Evolutionary conservation across 805 yeast genomes (phyloP).

Genomic region (Huiozyma sinensis): DNA sequence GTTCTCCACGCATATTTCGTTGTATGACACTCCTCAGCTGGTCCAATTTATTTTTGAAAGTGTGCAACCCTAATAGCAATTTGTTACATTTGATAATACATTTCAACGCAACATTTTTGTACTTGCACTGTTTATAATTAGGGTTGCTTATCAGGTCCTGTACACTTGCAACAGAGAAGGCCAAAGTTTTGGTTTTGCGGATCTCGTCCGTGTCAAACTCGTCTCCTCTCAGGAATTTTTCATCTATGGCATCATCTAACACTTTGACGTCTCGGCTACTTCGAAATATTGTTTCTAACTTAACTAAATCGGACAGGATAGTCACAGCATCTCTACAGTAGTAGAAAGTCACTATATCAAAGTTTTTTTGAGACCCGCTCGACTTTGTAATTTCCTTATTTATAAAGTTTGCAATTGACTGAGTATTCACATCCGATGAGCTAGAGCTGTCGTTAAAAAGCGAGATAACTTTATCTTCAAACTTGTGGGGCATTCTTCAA

Average conservation of each 20-base stretch:
- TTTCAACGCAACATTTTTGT: slow-evolving; percentile 42
- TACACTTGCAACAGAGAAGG: not conserved
- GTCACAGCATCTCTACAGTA: slow-evolving; percentile 21
- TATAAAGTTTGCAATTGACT: no score
- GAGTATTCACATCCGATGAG: no score
- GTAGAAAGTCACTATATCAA: slow-evolving; percentile 6
- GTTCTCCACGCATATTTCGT: slow-evolving; percentile 26
- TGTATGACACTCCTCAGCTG: slow-evolving; percentile 10
- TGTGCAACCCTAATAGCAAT: slow-evolving; percentile 12
- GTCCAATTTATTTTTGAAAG: slow-evolving; percentile 8
- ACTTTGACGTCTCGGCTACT: slow-evolving; percentile 3
- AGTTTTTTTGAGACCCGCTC: no score
- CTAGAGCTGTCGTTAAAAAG: no score
- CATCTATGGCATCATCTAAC: not conserved
- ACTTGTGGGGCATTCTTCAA: no score
- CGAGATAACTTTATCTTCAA: no score
- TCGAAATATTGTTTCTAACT: slow-evolving; percentile 16
- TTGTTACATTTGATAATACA: slow-evolving; percentile 42
- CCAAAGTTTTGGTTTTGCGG: no score
- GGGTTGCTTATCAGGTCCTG: not conserved
- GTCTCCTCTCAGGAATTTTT: not conserved
- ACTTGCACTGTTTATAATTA: not conserved
- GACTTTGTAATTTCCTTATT: no score
- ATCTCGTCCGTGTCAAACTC: no score
- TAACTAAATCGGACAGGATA: slow-evolving; percentile 20